Evolutionary conservation across 768 basidiomycete genomes (phyloP), one percentile per base, ranked within the genome.

Genomic region (Kwoniella sp.): DNA sequence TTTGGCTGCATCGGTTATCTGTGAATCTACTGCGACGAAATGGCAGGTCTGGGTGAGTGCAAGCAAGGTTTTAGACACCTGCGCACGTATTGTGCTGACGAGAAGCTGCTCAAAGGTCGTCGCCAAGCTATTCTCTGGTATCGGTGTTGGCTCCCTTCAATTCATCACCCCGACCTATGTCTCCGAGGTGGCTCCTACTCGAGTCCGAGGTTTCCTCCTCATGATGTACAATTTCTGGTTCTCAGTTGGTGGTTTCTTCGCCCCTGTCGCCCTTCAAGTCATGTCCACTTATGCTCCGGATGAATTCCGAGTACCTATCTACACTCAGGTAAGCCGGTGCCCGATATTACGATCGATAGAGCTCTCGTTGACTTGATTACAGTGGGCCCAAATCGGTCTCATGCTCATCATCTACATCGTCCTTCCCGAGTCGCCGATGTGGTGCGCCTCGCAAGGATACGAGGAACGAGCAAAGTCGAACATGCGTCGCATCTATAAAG

Each of bases 31-130:
- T 19, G 68, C 68, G 2, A 60, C 24, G 22, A 36, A 37, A 15
- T 72, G 70, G 70, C 65, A 63, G 46, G 55, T 65, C 26, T 72
- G 70, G 70, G 26, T 68, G 22, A 47, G 60, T 46, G 8, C 8
- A 3, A 27, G 24, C 5, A 5, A 13, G 19, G 2, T 22, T 27
- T 22, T 13, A 19, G n/a, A n/a, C n/a, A n/a, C n/a, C n/a, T n/a
- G n/a, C n/a, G n/a, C n/a, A n/a, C n/a, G n/a, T n/a, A n/a, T n/a
- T n/a, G n/a, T n/a, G n/a, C n/a, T n/a, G n/a, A n/a, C n/a, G n/a
- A n/a, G n/a, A n/a, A n/a, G n/a, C n/a, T n/a, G n/a, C 21, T 2
- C 30, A 3, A 24, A 53, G 64, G 37, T 60, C 25, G 26, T 60
- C n/a, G 64, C 64, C 51, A 65, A 65, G 33, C 56, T 65, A 5